Evolutionary conservation across 352 stramenopile genomes (phyloP).

Genomic region (Phytophthora rubi): DNA sequence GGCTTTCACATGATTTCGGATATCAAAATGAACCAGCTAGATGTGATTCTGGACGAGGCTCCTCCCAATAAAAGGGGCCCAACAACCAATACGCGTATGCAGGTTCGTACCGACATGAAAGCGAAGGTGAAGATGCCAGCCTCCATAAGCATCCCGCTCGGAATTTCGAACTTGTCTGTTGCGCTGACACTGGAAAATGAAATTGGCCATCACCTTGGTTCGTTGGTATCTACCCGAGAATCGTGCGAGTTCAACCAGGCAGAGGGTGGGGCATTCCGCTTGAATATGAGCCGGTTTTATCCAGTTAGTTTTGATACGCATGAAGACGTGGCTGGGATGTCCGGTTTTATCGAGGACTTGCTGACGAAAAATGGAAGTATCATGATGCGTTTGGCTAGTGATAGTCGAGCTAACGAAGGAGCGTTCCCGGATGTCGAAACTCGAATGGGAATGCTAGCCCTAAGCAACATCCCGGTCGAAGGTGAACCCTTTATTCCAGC

Average conservation of each 20-base stretch:
- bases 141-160: conserved; percentile 70
- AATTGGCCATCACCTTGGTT: conserved; percentile 42
- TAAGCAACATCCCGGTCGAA: conserved; percentile 67
- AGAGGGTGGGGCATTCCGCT: conserved; percentile 57
- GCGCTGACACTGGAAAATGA: conserved; percentile 60
- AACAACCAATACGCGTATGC: conserved; percentile 74
- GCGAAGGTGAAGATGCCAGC: conserved; percentile 76
- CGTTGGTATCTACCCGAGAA: conserved; percentile 60
- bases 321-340: conserved; percentile 54
- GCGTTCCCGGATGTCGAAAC: conserved; percentile 76
- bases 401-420: conserved; percentile 43
- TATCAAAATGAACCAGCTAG: conserved; percentile 73
- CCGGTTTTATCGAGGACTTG: conserved; percentile 59
- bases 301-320: conserved; percentile 54
- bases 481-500: conserved; percentile 58
- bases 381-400: conserved; percentile 61
- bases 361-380: conserved; percentile 66
- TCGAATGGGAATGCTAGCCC: conserved; percentile 73
- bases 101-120: conserved; percentile 68
- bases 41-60: conserved; percentile 60
- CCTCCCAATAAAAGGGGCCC: conserved; percentile 18
- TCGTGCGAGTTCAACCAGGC: conserved; percentile 70
- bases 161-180: conserved; percentile 73
- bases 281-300: conserved; percentile 82
- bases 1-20: conserved; percentile 71